These are phyloP conservation scores for Leccinum longicurvipes DNA, from an alignment of 768 basidiomycete species.

Conservation along the genomic window DNA sequence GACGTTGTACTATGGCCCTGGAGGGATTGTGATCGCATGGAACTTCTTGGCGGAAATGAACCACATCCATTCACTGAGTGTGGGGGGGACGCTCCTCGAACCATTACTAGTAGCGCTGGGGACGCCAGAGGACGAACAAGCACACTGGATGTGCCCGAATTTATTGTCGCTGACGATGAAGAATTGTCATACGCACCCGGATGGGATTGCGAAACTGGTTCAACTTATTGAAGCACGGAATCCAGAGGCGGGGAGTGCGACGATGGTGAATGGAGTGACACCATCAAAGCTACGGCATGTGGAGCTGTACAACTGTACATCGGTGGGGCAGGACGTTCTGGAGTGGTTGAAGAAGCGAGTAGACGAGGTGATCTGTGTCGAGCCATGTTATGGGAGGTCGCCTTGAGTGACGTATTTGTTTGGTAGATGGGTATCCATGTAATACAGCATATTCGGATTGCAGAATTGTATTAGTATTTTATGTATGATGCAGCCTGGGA, in stretches of 20 bases:
- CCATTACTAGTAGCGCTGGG: conserved; percentile 56
- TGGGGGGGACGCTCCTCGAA: conserved; percentile 66
- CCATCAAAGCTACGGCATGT: conserved; percentile 53
- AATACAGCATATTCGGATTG: not conserved
- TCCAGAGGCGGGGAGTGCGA: conserved; percentile 41
- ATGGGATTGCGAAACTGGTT: conserved; percentile 65
- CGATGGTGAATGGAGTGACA: conserved; percentile 43
- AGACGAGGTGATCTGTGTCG: conserved; percentile 59
- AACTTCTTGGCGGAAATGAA: conserved; percentile 58
- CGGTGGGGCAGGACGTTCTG: conserved; percentile 65
- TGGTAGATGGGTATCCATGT: too few relatives aligned
- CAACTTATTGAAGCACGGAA: conserved; percentile 71
- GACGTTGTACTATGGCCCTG: conserved; percentile 56
- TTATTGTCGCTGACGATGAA: conserved; percentile 59
- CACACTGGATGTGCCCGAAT: conserved; percentile 62
- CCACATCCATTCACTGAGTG: conserved; percentile 54
- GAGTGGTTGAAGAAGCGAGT: conserved; percentile 63
- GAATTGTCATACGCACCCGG: conserved; percentile 61
- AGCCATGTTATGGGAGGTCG: conserved; percentile 49
- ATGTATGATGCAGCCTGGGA: conserved; percentile 10
- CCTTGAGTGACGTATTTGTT: conserved; percentile 11
- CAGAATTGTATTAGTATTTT: conserved; percentile 18
- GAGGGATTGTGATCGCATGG: conserved; percentile 63
- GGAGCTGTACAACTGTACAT: conserved; percentile 66
- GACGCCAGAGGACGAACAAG: conserved; percentile 56